Base-by-base conservation (phyloP, 495 filamentous ascomycete genomes). In the Podospora australis region DNA sequence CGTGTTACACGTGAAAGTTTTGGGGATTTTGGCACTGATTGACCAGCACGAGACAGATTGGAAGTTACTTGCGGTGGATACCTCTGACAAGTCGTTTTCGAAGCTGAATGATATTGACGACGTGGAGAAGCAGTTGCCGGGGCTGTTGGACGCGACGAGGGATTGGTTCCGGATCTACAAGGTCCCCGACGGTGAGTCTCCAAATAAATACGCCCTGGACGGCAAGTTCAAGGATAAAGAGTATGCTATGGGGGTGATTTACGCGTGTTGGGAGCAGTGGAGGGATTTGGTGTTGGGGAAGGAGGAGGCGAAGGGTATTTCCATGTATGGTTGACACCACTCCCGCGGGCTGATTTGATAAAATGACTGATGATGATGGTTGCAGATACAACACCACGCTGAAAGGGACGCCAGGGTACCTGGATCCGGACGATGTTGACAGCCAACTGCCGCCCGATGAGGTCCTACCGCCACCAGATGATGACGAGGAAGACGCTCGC, bases 31-130 rank as follows among this genome's bases (percentile, higher is more conserved):
- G 24, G 60, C 57, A 1, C 47, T 71, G 49, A 39, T 68, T 16
- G 65, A 66, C 41, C 46, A 57, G 25, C 58, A 54, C 39, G 56
- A 65, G 44, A 68, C 63, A 16, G 63, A 68, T 35, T 69, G 68
- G 68, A 65, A 67, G 46, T 46, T 67, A 0, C 14, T 67, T 3
- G 57, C 53, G 8, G 53, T 67, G 8, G 59, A 65, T 34, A 55
- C 59, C 1, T 25, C 48, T 1, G 62, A 67, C 36, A 50, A 55
- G 7, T 22, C 63, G 7, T 54, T 59, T 1, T 42, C 22, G 11
- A 44, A 42, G n/a, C 2, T 67, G 23, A 21, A 57, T n/a, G 53
- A 56, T 43, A 41, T 65, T n/a, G 50, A 24, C 19, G 63, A 66
- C 46, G 53, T 66, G 1, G 48, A 57, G 25, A 40, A 26, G 17